phyloP scores from a whole-genome alignment of 208 protist genomes.

The Crithidia acanthocephali region DNA sequence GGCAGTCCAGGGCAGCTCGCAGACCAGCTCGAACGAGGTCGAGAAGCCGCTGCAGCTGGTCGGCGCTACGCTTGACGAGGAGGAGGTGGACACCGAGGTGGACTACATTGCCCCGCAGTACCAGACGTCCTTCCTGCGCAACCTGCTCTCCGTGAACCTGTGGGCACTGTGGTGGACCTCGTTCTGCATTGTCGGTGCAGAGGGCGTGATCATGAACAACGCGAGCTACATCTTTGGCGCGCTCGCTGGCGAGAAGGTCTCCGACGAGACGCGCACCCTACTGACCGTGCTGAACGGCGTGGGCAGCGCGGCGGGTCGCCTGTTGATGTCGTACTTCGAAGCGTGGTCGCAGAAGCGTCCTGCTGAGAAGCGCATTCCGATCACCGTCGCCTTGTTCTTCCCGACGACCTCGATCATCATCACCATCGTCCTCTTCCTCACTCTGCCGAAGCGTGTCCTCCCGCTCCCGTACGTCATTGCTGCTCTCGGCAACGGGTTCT shows the following conservation, averaged over 20 bases:
- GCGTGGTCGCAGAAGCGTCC: constrained; percentile 54
- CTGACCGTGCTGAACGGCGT: constrained; percentile 66
- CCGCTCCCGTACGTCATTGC: constrained; percentile 58
- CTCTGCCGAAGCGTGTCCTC: constrained; percentile 37
- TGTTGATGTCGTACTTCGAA: constrained; percentile 66
- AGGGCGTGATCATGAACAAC: constrained; percentile 66
- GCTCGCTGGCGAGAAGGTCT: constrained; percentile 37
- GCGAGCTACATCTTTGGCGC: constrained; percentile 54
- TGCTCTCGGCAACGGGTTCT: constrained; percentile 63
- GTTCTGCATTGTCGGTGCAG: constrained; percentile 42
- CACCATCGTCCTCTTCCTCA: constrained; percentile 45
- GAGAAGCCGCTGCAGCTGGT: constrained; percentile 8
- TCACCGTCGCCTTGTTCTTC: constrained; percentile 51
- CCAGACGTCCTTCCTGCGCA: constrained; percentile 52
- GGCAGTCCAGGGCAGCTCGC: not conserved
- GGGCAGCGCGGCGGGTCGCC: constrained; percentile 63
- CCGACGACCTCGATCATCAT: constrained; percentile 47
- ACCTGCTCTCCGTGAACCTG: constrained; percentile 39
- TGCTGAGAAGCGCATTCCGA: constrained; percentile 63
- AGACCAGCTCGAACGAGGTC: not conserved
- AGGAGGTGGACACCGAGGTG: constrained; percentile 14
- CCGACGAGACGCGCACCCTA: constrained; percentile 39
- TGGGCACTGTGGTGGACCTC: constrained; percentile 62
- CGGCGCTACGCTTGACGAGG: constrained; percentile 8
- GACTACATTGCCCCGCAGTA: constrained; percentile 76